Evolutionary conservation across 345 rosid species (phyloP), one percentile per base, ranked within the genome.

Genomic region (Arabis hirsuta): DNA sequence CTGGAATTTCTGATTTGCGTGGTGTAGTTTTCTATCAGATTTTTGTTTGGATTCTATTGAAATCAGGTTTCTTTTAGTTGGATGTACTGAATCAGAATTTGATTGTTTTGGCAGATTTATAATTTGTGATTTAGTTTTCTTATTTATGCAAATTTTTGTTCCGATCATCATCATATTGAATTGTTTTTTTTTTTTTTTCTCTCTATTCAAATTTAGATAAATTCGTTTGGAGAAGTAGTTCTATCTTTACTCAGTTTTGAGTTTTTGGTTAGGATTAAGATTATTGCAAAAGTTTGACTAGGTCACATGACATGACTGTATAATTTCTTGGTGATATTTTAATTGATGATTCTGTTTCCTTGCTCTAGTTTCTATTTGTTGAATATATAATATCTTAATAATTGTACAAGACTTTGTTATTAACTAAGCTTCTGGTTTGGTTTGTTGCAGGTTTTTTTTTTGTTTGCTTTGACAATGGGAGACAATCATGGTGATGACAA

Each of bases 401-500:
- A 48, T 48, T 16, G 20, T 47, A 47, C 13, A 2, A 36, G 7
- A 16, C 6, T 47, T 9, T 50, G 6, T 11, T 50, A 50, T 50
- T 20, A 20, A 50, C 1, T 7, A 10, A 16, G 16, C 16, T 16
- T 16, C 16, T 16, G 12, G 13, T 50, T 10, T 50, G 12, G 20
- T 4, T 20, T 50, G 29, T 50, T 20, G 12, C 13, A 50, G 54
- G 41, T 34, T 2, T 47, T 47, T 9, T 9, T 19, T 47, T 47
- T 7, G 9, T 9, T 9, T 3, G 11, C 6, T 19, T 22, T 22
- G 1, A 50, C 9, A 20, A 50, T 50, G 54, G 54, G 54, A 50
- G 54, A 50, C 54, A 50, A 50, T 50, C 54, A 16, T 22, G 54
- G 20, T 50, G 54, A 50, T 0, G 54, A 50, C 54, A 50, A 50